Evolutionary conservation across 768 basidiomycete genomes (phyloP).

Genomic region (Cyclocybe aegerita): DNA sequence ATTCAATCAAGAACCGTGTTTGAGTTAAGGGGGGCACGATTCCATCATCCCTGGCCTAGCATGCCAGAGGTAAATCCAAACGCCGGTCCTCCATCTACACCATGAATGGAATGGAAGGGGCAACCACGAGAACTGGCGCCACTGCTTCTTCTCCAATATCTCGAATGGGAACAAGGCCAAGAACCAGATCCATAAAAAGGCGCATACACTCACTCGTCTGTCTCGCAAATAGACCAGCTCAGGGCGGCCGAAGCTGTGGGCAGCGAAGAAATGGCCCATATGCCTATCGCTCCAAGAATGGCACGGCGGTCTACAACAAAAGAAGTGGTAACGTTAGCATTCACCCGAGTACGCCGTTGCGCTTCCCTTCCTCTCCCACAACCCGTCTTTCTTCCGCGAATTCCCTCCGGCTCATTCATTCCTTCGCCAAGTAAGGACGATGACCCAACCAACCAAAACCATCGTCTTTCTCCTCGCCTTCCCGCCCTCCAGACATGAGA

Average conservation of each 20-base stretch:
- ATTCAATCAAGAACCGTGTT: too few relatives aligned
- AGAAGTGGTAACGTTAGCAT: neutral
- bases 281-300: constrained; percentile 11
- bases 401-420: constrained; percentile 2
- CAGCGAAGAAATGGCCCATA: constrained; percentile 17
- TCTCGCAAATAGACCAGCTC: constrained; percentile 23
- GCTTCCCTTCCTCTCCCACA: neutral
- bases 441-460: too few relatives aligned
- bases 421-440: too few relatives aligned
- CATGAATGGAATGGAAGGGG: too few relatives aligned
- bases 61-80: too few relatives aligned
- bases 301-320: constrained; percentile 13
- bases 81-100: too few relatives aligned
- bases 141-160: too few relatives aligned
- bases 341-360: neutral
- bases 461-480: too few relatives aligned
- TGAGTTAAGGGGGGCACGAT: too few relatives aligned
- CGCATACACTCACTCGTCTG: constrained; percentile 18
- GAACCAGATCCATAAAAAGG: neutral
- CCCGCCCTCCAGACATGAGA: too few relatives aligned
- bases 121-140: too few relatives aligned
- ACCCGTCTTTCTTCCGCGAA: neutral
- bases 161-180: neutral
- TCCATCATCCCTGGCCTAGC: too few relatives aligned
- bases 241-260: constrained; percentile 22